phyloP scores from a whole-genome alignment of 2,329 filamentous ascomycete species.

The Fusarium anguioides region DNA sequence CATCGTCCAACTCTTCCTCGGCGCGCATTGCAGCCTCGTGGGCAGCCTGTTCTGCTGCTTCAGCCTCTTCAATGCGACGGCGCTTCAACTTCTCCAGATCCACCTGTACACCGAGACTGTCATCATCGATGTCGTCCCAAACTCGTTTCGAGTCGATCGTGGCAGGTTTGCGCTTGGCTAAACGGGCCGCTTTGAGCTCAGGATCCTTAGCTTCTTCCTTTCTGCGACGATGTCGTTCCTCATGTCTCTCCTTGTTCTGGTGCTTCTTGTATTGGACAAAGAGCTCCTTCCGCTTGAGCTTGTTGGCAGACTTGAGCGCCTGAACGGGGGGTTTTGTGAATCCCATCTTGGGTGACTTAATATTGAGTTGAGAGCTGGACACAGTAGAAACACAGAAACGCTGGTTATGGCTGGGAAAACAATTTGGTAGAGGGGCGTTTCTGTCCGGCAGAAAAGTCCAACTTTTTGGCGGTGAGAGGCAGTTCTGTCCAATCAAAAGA shows the following conservation, averaged over 20 bases:
- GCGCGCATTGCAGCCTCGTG: conserved; percentile 54
- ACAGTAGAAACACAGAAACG: not conserved
- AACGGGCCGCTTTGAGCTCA: conserved; percentile 75
- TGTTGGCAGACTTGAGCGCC: conserved; percentile 72
- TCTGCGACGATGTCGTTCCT: conserved; percentile 80
- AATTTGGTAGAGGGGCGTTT: conserved; percentile 36
- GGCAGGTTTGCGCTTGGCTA: conserved; percentile 80
- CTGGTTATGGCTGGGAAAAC: conserved; percentile 20
- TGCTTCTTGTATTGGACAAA: conserved; percentile 84
- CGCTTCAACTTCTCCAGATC: conserved; percentile 70
- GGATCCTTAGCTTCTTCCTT: conserved; percentile 89
- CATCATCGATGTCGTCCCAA: conserved; percentile 82
- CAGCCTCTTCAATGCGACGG: conserved; percentile 64
- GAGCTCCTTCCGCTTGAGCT: conserved; percentile 80
- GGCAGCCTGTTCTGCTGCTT: conserved; percentile 62
- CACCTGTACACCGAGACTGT: conserved; percentile 66
- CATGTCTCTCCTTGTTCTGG: conserved; percentile 78
- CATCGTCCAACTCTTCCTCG: conserved; percentile 55
- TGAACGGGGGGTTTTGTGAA: conserved; percentile 50
- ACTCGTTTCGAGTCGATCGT: conserved; percentile 90
- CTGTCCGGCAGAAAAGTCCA: conserved; percentile 40
- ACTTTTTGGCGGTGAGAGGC: conserved; percentile 53
- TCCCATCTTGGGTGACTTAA: conserved; percentile 44
- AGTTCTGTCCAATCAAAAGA: not conserved
- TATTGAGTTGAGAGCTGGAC: not conserved